Evolutionary conservation across 768 basidiomycete genomes (phyloP), one percentile per base, ranked within the genome.

Genomic region (Mrakia gelida): DNA sequence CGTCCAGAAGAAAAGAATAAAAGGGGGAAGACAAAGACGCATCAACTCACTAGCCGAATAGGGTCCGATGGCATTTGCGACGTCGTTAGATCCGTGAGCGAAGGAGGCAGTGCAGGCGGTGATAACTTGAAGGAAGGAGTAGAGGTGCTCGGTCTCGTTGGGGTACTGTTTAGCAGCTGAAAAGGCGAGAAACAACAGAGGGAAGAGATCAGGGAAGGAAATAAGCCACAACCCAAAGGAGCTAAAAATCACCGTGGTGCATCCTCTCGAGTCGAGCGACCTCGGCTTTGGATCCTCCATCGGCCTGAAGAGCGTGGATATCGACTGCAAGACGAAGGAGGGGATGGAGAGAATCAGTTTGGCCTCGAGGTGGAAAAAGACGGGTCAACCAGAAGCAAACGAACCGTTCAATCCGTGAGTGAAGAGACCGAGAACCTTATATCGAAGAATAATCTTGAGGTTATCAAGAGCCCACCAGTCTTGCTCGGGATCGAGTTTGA

Each of bases 1-100:
- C 2, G 45, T 49, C n/a, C n/a, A 16, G 45, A 49, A 2, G 45
- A 49, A 49, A 49, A 16, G 41, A 11, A 43, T n/a, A n/a, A n/a
- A n/a, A 6, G 45, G 15, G n/a, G n/a, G 15, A 49, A 49, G 15
- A 49, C 15, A 16, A 49, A n/a, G 7, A 75, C 80, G 75, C 79
- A 77, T 38, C 63, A 30, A 28, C 16, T 38, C 63, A 80, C 86
- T 86, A 71, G 84, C 85, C 30, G 85, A 82, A 79, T 80, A 85
- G 21, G 85, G 85, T 56, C 84, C 83, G 74, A 84, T 80, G 61
- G 84, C 83, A 80, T 85, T 85, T 54, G 82, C 81, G 18, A 85
- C 80, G 75, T 86, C 86, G 83, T 86, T 86, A 79, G 86, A 81
- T n/a, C 86, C 86, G 81, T 87, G 86, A 5, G 86, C 86, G 80